These are phyloP conservation scores for Talaromyces nanjingensis DNA, from an alignment of 495 filamentous ascomycete genomes.

Conservation along the genomic window DNA sequence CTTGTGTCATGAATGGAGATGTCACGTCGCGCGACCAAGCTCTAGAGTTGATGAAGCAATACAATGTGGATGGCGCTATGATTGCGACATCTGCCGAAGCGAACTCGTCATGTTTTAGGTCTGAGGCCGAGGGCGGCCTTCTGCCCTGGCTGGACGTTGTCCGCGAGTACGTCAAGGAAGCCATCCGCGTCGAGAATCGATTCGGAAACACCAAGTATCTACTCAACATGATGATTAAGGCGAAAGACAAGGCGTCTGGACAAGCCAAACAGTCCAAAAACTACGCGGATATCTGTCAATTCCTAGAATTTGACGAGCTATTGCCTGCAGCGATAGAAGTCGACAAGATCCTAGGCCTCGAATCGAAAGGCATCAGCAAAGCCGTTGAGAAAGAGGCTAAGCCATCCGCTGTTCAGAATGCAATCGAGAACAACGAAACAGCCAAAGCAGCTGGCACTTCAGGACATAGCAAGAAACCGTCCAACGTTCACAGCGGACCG, in stretches of 20 bases:
- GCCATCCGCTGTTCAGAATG: constrained; percentile 44
- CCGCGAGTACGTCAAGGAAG: constrained; percentile 57
- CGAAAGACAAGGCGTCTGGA: constrained; percentile 57
- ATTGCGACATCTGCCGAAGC: constrained; percentile 87
- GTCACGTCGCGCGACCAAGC: constrained; percentile 65
- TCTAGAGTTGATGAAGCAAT: constrained; percentile 60
- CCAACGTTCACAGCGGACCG: constrained; percentile 17
- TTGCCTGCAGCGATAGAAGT: constrained; percentile 49
- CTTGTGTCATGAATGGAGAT: constrained; percentile 92
- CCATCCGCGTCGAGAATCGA: constrained; percentile 73
- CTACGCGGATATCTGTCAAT: constrained; percentile 57
- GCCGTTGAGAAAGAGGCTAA: constrained; percentile 21
- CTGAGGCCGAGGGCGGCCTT: constrained; percentile 55
- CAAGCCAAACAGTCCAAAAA: constrained; percentile 49
- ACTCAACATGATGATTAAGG: constrained; percentile 76
- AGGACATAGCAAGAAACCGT: constrained; percentile 22
- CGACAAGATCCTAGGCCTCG: constrained; percentile 57
- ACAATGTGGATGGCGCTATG: constrained; percentile 88
- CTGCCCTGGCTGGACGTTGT: constrained; percentile 69
- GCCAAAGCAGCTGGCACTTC: constrained; percentile 37
- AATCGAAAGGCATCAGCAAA: constrained; percentile 31
- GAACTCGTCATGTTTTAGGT: constrained; percentile 78
- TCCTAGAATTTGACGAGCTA: constrained; percentile 55
- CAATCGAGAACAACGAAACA: constrained; percentile 41
- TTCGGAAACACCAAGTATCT: constrained; percentile 88